A percentile compares a stretch with the other conserved stretches of the same genome.
These are phyloP conservation scores for Cyathus striatus DNA, from an alignment of 768 basidiomycete genomes.

Conservation along the genomic window DNA sequence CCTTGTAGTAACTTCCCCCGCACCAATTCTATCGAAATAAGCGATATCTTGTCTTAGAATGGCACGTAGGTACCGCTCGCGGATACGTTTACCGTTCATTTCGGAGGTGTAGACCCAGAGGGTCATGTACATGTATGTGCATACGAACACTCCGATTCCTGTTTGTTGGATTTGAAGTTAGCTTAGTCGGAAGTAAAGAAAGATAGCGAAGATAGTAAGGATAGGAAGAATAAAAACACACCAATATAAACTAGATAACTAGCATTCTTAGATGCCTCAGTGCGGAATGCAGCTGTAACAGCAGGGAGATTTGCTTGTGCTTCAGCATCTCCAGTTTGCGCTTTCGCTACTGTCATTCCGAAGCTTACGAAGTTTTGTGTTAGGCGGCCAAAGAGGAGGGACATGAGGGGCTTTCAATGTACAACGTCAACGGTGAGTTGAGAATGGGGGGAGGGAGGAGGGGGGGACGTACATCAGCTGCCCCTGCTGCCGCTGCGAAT, in stretches of 20 bases:
- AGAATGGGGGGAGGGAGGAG: neutral
- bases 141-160: conserved; percentile 69
- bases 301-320: conserved; percentile 23
- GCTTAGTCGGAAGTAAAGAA: too few relatives aligned
- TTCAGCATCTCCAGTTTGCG: conserved; percentile 17
- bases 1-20: conserved; percentile 90
- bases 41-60: conserved; percentile 83
- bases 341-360: conserved; percentile 18
- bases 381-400: conserved; percentile 80
- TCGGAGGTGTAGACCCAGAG: conserved; percentile 76
- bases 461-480: conserved; percentile 73
- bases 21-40: conserved; percentile 87
- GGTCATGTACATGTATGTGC: conserved; percentile 70
- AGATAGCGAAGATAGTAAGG: too few relatives aligned
- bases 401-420: conserved; percentile 60
- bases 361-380: conserved; percentile 72
- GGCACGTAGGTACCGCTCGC: conserved; percentile 77
- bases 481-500: conserved; percentile 71
- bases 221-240: too few relatives aligned
- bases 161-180: too few relatives aligned
- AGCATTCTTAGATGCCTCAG: conserved; percentile 49
- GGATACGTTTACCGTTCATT: conserved; percentile 74
- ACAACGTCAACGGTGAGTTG: too few relatives aligned
- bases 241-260: conserved; percentile 66
- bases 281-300: conserved; percentile 45